Evolutionary conservation across 2,329 filamentous ascomycete genomes (phyloP).

Genomic region (Parastagonospora avenae): DNA sequence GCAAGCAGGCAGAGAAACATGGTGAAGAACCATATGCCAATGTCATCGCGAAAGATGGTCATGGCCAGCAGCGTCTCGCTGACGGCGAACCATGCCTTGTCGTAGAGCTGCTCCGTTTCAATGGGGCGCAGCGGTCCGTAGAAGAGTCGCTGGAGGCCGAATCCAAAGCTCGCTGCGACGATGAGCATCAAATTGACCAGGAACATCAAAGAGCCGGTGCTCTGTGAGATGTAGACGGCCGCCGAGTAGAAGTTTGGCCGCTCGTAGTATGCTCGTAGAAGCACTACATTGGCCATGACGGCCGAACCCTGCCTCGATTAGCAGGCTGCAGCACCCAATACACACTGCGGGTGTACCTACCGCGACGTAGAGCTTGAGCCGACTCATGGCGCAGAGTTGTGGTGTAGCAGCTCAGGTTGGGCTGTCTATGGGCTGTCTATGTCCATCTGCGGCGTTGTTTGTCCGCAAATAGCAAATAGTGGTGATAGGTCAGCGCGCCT

Average conservation of each 20-base stretch:
- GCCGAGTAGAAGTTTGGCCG: conserved; percentile 98
- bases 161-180: conserved; percentile 78
- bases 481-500: conserved; percentile 12
- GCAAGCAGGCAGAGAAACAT: conserved; percentile 95
- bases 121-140: conserved; percentile 89
- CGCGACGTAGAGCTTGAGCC: conserved; percentile 43
- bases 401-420: conserved; percentile 9
- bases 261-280: conserved; percentile 91
- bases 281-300: conserved; percentile 79
- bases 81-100: conserved; percentile 97
- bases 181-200: conserved; percentile 90
- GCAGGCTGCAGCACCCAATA: conserved; percentile 5
- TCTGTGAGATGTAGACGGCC: conserved; percentile 94
- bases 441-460: conserved; percentile 17
- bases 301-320: conserved; percentile 64
- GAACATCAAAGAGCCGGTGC: conserved; percentile 93
- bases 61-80: conserved; percentile 97
- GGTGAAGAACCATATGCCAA: conserved; percentile 90
- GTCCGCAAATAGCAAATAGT: conserved; percentile 9
- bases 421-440: conserved; percentile 5
- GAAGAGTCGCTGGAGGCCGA: conserved; percentile 85
- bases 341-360: conserved; percentile 18
- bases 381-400: conserved; percentile 31
- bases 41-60: conserved; percentile 96
- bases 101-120: conserved; percentile 95